These are phyloP conservation scores for Trypanosoma rangeli DNA, from an alignment of 208 protist species.

Conservation along the genomic window DNA sequence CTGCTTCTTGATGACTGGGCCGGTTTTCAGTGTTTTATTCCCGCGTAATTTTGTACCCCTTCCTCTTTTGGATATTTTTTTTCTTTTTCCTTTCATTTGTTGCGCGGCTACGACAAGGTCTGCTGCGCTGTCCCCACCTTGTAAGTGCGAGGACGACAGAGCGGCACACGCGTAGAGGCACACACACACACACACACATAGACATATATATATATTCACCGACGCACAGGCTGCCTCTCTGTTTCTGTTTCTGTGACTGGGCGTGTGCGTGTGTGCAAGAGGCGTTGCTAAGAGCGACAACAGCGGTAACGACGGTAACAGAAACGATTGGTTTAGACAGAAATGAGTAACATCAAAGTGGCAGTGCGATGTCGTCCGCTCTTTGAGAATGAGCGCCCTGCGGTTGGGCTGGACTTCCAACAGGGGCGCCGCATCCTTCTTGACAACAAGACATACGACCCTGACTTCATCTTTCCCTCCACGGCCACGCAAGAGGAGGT, in stretches of 20 bases:
- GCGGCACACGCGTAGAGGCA: neutral
- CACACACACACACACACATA: neutral
- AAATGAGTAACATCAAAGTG: constrained; percentile 88
- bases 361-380: constrained; percentile 83
- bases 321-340: neutral
- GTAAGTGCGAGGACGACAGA: no score
- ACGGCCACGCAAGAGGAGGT: constrained; percentile 82
- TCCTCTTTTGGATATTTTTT: neutral
- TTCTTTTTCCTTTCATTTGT: constrained; percentile 1
- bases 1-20: neutral
- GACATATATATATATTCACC: neutral
- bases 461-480: constrained; percentile 76
- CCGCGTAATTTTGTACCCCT: neutral
- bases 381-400: constrained; percentile 71
- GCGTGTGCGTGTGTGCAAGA: neutral
- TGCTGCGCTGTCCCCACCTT: no score
- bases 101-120: neutral
- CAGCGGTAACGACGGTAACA: neutral
- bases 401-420: constrained; percentile 69
- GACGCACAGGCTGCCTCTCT: neutral
- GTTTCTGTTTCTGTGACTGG: neutral
- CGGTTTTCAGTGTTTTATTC: neutral
- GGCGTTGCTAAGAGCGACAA: neutral
- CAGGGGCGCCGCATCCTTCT: constrained; percentile 81
- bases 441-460: constrained; percentile 90